These are phyloP conservation scores for Malassezia pachydermatis DNA, from an alignment of 1,284 basidiomycete species.

Conservation along the genomic window DNA sequence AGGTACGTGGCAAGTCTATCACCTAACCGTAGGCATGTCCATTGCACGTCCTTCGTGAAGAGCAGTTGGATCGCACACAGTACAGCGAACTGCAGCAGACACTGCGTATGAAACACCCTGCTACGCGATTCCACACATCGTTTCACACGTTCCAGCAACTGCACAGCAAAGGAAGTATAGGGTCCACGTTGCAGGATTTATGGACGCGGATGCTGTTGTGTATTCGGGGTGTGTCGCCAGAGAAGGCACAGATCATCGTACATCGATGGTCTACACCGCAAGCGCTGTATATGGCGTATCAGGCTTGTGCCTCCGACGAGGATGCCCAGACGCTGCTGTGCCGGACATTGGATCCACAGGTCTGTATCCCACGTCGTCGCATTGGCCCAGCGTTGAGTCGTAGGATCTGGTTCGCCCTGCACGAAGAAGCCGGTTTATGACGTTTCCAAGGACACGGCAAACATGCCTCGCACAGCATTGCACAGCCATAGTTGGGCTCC, in stretches of 20 bases:
- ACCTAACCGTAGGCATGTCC: conserved; percentile 25
- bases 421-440: too few species aligned
- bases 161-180: conserved; percentile 51
- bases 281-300: conserved; percentile 50
- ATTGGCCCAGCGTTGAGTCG: conserved; percentile 12
- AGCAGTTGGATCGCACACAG: conserved; percentile 43
- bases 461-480: conserved; percentile 19
- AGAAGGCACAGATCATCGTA: conserved; percentile 52
- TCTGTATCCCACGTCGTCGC: conserved; percentile 3
- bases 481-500: conserved; percentile 11
- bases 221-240: conserved; percentile 53
- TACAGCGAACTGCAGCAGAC: conserved; percentile 47
- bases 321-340: background rate
- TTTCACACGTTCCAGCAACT: conserved; percentile 52
- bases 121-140: conserved; percentile 49
- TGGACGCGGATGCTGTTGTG: conserved; percentile 54
- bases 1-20: conserved; percentile 3
- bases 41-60: conserved; percentile 52
- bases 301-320: conserved; percentile 7
- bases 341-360: background rate
- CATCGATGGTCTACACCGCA: conserved; percentile 51
- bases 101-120: conserved; percentile 46
- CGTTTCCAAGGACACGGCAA: too few species aligned
- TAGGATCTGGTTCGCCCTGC: conserved; percentile 8
- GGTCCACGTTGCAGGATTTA: conserved; percentile 50